Evolutionary conservation across 108 stramenopile genomes (phyloP).

Genomic region (Skeletonema marinoi): DNA sequence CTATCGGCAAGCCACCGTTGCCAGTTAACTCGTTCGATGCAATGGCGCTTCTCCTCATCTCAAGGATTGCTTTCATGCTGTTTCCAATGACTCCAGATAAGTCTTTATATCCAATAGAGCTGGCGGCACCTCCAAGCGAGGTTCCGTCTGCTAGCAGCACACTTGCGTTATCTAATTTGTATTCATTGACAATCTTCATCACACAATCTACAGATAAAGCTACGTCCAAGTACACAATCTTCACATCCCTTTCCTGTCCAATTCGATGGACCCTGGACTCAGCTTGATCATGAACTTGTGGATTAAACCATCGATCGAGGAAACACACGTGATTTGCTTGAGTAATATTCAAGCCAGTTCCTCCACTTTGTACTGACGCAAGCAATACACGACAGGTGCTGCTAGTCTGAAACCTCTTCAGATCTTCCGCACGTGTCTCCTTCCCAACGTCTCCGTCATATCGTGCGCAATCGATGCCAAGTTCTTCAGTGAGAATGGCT

Average conservation of each 20-base stretch:
- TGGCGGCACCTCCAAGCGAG: conserved; percentile 8
- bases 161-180: conserved; percentile 41
- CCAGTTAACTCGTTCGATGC: neutral
- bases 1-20: neutral
- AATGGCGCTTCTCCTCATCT: conserved; percentile 6
- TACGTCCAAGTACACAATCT: conserved; percentile 41
- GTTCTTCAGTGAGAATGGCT: conserved; percentile 42
- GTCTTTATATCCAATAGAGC: conserved; percentile 32
- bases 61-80: conserved; percentile 13
- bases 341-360: conserved; percentile 51
- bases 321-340: conserved; percentile 52
- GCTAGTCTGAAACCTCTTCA: conserved; percentile 41
- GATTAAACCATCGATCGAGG: conserved; percentile 41
- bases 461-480: conserved; percentile 35
- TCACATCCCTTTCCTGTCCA: conserved; percentile 55
- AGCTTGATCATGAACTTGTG: conserved; percentile 14
- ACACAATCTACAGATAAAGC: conserved; percentile 46
- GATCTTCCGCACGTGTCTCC: conserved; percentile 20
- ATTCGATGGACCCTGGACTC: conserved; percentile 49
- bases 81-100: conserved; percentile 42
- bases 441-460: conserved; percentile 52
- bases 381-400: conserved; percentile 36
- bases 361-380: conserved; percentile 50
- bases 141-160: conserved; percentile 50
- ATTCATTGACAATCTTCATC: conserved; percentile 41